Evolutionary conservation across 768 basidiomycete genomes (phyloP).

Genomic region (Mycena albidolilacea): DNA sequence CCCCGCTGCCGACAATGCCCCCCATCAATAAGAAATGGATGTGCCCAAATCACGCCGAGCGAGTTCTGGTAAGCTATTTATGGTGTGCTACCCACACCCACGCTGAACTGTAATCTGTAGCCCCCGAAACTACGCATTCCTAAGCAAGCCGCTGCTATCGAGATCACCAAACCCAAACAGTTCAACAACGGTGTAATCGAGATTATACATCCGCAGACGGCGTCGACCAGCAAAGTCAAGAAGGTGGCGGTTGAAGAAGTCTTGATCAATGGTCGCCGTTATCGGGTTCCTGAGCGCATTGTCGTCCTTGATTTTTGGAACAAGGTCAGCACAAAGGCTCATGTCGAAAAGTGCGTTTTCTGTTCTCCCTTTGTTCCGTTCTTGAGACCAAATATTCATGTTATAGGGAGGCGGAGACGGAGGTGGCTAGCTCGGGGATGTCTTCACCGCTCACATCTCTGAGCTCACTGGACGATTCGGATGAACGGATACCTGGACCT

Average conservation of each 20-base stretch:
- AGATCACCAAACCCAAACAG: constrained; percentile 79
- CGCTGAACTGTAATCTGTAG: constrained; percentile 55
- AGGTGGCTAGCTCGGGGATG: constrained; percentile 62
- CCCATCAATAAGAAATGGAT: constrained; percentile 95
- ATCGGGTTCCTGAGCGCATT: constrained; percentile 92
- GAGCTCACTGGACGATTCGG: constrained; percentile 77
- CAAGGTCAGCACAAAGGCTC: constrained; percentile 70
- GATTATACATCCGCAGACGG: constrained; percentile 78
- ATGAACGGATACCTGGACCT: constrained; percentile 52
- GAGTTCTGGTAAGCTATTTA: constrained; percentile 69
- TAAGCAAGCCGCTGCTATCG: constrained; percentile 77
- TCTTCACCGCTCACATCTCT: constrained; percentile 84
- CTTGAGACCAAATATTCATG: background rate
- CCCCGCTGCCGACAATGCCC: constrained; percentile 90
- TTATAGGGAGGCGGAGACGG: constrained; percentile 51
- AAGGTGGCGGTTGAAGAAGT: constrained; percentile 83
- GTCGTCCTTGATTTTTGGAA: constrained; percentile 98
- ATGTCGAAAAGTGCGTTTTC: constrained; percentile 58
- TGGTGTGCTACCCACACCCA: constrained; percentile 36
- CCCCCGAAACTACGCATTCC: constrained; percentile 86
- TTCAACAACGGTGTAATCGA: constrained; percentile 96
- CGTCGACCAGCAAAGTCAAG: constrained; percentile 56
- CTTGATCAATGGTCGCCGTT: constrained; percentile 89
- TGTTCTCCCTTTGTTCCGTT: background rate
- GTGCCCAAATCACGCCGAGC: constrained; percentile 98